These are phyloP conservation scores for Hymenoscyphus linearis DNA, from an alignment of 2,329 filamentous ascomycete species.

Conservation along the genomic window DNA sequence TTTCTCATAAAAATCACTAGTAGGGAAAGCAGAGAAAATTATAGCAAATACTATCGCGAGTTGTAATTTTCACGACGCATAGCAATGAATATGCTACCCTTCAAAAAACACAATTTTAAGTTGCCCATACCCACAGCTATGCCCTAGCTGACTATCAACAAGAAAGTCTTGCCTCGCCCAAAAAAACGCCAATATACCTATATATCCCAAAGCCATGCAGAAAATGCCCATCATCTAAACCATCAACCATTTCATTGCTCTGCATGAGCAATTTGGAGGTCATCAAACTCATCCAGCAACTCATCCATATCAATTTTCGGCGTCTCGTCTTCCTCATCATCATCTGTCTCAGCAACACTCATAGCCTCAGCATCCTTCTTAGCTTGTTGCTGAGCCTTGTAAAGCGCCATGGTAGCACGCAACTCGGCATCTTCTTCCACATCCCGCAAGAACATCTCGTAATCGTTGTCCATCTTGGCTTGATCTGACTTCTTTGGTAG, in stretches of 20 bases:
- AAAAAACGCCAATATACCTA: not conserved
- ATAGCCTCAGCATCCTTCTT: conserved; percentile 56
- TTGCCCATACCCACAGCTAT: not conserved
- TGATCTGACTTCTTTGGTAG: conserved; percentile 83
- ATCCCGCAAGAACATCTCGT: conserved; percentile 94
- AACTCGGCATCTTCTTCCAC: conserved; percentile 94
- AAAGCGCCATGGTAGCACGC: conserved; percentile 76
- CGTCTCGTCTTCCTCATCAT: conserved; percentile 56
- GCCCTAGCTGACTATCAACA: not conserved
- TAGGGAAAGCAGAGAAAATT: too few relatives aligned
- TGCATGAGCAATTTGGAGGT: conserved; percentile 57
- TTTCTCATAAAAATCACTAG: too few relatives aligned
- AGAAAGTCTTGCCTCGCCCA: not conserved
- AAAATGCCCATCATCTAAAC: not conserved
- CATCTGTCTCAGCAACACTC: conserved; percentile 60
- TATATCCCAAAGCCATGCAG: not conserved
- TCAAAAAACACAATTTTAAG: not conserved
- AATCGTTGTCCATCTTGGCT: conserved; percentile 84
- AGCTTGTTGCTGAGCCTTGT: conserved; percentile 55
- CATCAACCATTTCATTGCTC: not conserved
- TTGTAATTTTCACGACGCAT: not conserved
- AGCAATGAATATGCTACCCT: not conserved
- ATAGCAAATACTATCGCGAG: too few relatives aligned
- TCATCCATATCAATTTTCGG: conserved; percentile 74
- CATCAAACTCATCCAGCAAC: conserved; percentile 87